A percentile compares a stretch with the other conserved stretches of the same genome.
These are phyloP conservation scores for Hypoxylon sp. DNA, from an alignment of 2,329 filamentous ascomycete species.

Conservation along the genomic window DNA sequence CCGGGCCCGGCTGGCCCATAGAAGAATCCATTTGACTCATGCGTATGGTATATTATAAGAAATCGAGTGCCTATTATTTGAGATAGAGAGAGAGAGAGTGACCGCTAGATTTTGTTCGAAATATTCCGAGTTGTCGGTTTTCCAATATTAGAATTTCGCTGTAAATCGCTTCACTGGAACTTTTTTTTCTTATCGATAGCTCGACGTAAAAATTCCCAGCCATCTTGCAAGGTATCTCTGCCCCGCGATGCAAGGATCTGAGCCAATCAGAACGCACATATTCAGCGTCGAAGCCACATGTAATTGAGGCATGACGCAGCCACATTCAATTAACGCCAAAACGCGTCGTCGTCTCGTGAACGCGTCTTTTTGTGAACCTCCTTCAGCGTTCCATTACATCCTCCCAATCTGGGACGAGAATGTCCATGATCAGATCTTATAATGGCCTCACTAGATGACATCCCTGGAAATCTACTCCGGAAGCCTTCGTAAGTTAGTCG, in stretches of 20 bases:
- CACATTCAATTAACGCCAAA: constrained; percentile 57
- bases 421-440: constrained; percentile 27
- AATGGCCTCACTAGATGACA: constrained; percentile 63
- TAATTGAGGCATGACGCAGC: constrained; percentile 26
- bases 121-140: constrained; percentile 1
- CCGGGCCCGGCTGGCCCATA: constrained; percentile 47
- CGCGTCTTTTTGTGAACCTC: constrained; percentile 34
- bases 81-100: background rate
- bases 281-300: constrained; percentile 18
- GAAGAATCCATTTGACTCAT: constrained; percentile 46
- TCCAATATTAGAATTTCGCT: constrained; percentile 3
- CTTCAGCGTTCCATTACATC: constrained; percentile 14
- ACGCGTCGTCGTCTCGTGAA: constrained; percentile 50
- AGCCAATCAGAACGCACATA: constrained; percentile 41
- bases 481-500: constrained; percentile 63
- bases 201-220: constrained; percentile 12
- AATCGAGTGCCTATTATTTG: background rate
- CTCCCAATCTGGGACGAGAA: constrained; percentile 17
- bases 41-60: background rate
- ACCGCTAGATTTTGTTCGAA: background rate
- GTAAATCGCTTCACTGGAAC: constrained; percentile 27
- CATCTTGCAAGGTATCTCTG: constrained; percentile 38
- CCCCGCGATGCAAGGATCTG: constrained; percentile 49
- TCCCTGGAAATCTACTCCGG: constrained; percentile 62
- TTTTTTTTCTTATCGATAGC: constrained; percentile 42